Base-by-base conservation (phyloP, 805 yeast genomes). In the Cyberlindnera samutprakarnensis region DNA sequence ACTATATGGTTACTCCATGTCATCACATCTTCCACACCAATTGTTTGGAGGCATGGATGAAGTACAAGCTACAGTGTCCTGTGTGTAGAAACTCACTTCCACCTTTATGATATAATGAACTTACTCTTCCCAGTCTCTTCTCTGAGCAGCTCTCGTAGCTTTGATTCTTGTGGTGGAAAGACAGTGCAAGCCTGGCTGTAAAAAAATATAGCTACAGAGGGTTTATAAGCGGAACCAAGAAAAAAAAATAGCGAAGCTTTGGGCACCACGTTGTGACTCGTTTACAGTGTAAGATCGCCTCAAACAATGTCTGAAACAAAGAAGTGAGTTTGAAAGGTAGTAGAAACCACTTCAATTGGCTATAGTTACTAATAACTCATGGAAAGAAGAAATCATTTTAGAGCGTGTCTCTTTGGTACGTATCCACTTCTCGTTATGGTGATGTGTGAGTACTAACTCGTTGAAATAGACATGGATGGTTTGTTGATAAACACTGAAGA, bases 21-120 rank as follows among this genome's bases (percentile, higher is more conserved):
- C 67, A 76, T 25, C 97, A 88, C 54, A 75, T 86, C 8, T 90
- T 87, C 70, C 96, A 88, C 51, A 70, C 85, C 2, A 77, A 72
- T n/a, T 88, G 97, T 59, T 61, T 90, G 41, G 94, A 84, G 51
- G 75, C 71, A 40, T 90, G 96, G 96, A 86, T 90, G 96, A 73
- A 78, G 53, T 82, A 85, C 53, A 84, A 87, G 47, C 58, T 90
- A 31, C 95, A 87, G 49, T 90, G 97, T 58, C 97, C 97, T 1
- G 88, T 87, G 6, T 90, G 97, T 57, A 70, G 96, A 48, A 73
- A 75, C 35, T 71, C 85, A 15, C 60, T 90, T 25, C 96, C 96
- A 2, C 95, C 96, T 1, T 61, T 82, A 32, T 85, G 56, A 58
- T 28, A 16, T 18, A 18, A 11, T 6, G 17, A 14, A 26, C 13